Evolutionary conservation across 1,284 basidiomycete species (phyloP).

Genomic region (Irpex rosettiformis): DNA sequence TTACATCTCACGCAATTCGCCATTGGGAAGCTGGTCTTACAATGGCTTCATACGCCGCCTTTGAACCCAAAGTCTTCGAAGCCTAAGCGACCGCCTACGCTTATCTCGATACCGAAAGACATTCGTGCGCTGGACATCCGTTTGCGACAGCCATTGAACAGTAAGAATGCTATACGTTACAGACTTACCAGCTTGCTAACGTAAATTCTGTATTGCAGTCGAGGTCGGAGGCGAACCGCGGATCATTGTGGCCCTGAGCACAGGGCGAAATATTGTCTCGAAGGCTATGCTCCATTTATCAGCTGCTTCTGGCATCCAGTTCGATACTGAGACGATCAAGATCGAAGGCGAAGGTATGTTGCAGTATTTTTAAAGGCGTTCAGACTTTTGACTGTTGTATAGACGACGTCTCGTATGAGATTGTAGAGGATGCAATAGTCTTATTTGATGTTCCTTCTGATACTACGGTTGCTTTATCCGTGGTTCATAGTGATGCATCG

Average conservation of each 20-base stretch:
- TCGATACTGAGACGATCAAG: slow-evolving; percentile 44
- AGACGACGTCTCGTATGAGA: slow-evolving; percentile 27
- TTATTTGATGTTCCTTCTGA: slow-evolving; percentile 45
- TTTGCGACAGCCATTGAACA: slow-evolving; percentile 54
- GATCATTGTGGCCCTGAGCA: slow-evolving; percentile 52
- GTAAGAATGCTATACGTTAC: slow-evolving; percentile 40
- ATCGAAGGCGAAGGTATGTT: slow-evolving; percentile 35
- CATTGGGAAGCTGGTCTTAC: slow-evolving; percentile 53
- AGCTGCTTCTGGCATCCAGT: slow-evolving; percentile 48
- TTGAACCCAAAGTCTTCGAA: slow-evolving; percentile 23
- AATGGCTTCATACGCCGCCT: slow-evolving; percentile 43
- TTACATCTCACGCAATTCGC: slow-evolving; percentile 59
- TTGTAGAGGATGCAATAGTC: slow-evolving; percentile 40
- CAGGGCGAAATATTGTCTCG: slow-evolving; percentile 62
- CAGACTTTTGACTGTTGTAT: neutral
- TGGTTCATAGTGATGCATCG: slow-evolving; percentile 64
- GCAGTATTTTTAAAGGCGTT: neutral
- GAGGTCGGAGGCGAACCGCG: slow-evolving; percentile 59
- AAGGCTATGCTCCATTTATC: slow-evolving; percentile 51
- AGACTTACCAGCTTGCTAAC: slow-evolving; percentile 6
- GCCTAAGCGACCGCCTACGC: slow-evolving; percentile 27
- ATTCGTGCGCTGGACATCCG: slow-evolving; percentile 54
- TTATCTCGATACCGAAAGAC: slow-evolving; percentile 62
- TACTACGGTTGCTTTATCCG: slow-evolving; percentile 41
- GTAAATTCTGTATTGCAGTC: slow-evolving; percentile 40